Base-by-base conservation (phyloP, 1,284 basidiomycete genomes). In the Anthracocystis walkeri region DNA sequence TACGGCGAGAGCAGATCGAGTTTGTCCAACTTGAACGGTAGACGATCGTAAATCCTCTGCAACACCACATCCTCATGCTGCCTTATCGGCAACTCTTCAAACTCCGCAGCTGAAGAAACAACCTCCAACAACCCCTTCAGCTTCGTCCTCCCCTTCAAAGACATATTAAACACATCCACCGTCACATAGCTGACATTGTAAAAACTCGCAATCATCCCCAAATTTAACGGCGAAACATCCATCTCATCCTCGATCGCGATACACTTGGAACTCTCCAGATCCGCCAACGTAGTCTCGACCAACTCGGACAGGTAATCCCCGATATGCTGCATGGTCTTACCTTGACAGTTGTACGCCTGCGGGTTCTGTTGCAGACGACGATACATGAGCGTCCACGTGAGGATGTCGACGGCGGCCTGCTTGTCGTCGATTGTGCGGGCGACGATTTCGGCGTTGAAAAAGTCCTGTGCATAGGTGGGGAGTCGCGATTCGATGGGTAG, bases 361-460 rank as follows among this genome's bases (percentile, higher is more conserved):
- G 88, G 88, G 75, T 97, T 97, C 85, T 96, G 93, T 5, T 93
- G 94, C 90, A 99, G 92, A 18, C 95, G 90, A 31, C 96, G 90
- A 87, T 98, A 99, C 89, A 98, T 97, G 86, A 92, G 94, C 25
- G 93, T 93, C 93, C 93, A 96, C 0, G 94, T 96, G 68, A 95
- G 86, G 77, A 95, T 94, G 85, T 96, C 94, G 29, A 82, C 75
- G 0, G 81, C 78, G 7, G 75, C 77, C 50, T 84, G 82, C 64
- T 84, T 84, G 74, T 84, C 82, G 87, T 98, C 95, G 70, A 99
- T 97, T 4, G 96, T 99, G 87, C 95, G 95, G 31, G 97, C 94
- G 12, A 95, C 95, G 77, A 99, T 97, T 87, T 99, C 97, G 1
- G 96, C 94, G 71, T 99, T 90, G 90, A 99, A 97, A 86, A 97